Evolutionary conservation across 1,284 basidiomycete genomes (phyloP).

Genomic region (Cerioporus squamosus): DNA sequence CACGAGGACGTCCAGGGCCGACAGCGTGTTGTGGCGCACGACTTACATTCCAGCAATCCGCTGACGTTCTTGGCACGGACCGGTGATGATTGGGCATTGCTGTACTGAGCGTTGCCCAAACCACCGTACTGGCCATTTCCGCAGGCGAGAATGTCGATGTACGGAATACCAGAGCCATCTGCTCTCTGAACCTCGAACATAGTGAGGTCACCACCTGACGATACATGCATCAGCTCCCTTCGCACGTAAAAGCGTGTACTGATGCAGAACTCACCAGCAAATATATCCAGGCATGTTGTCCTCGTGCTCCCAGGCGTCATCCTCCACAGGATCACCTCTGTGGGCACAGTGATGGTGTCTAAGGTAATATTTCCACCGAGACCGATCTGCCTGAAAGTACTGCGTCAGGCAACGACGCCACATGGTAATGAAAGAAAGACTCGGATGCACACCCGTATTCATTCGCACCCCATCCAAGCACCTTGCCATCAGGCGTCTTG

Average conservation of each 20-base stretch:
- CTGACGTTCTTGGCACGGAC: slow-evolving; percentile 82
- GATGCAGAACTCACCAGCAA: slow-evolving; percentile 56
- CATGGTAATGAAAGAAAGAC: not conserved
- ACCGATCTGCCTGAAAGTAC: slow-evolving; percentile 73
- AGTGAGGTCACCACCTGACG: slow-evolving; percentile 76
- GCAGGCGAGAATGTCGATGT: slow-evolving; percentile 77
- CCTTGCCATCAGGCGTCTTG: slow-evolving; percentile 70
- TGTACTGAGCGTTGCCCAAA: slow-evolving; percentile 83
- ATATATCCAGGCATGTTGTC: slow-evolving; percentile 68
- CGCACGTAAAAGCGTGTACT: not conserved
- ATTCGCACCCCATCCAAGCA: slow-evolving; percentile 92
- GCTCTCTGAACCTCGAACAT: slow-evolving; percentile 78
- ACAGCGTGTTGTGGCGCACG: not conserved
- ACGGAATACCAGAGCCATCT: slow-evolving; percentile 43
- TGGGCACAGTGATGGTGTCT: slow-evolving; percentile 81
- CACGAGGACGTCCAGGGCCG: too few species aligned
- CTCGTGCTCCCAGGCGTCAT: slow-evolving; percentile 56
- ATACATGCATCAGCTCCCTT: slow-evolving; percentile 1
- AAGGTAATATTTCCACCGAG: slow-evolving; percentile 73
- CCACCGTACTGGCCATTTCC: slow-evolving; percentile 89
- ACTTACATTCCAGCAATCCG: slow-evolving; percentile 83
- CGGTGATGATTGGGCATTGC: slow-evolving; percentile 75
- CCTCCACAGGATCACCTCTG: slow-evolving; percentile 80
- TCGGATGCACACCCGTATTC: slow-evolving; percentile 66
- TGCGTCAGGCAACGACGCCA: not conserved